Base-by-base conservation (phyloP, 305 asterid species). In the Lippia alba region DNA sequence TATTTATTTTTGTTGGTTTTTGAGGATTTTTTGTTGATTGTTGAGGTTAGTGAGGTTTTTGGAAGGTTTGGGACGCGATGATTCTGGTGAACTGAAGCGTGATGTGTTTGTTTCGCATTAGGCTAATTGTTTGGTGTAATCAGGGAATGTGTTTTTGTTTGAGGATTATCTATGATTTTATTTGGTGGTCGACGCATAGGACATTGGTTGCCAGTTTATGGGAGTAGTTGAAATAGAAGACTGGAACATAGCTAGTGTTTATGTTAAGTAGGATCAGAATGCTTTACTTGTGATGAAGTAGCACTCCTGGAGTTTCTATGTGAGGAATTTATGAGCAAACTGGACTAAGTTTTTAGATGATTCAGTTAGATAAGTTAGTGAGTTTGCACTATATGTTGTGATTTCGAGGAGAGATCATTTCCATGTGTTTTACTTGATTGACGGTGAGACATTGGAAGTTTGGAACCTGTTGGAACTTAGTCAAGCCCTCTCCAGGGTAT, bases 41-140 rank as follows among this genome's bases (percentile, higher is more conserved):
- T 51, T 51, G 44, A n/a, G 40, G 61, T 40, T 24, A 11, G 46
- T 59, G 64, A 51, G 62, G 67, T 56, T 69, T 56, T 69, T 8
- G 53, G 49, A 48, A 14, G 49, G 19, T 60, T 10, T 44, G 15
- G 40, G 55, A 7, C 12, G 34, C 12, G 51, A 50, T 67, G 60
- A 41, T 67, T 41, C 64, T 69, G 57, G 63, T 39, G 33, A 5
- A 45, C 19, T 61, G 60, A 19, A 17, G 33, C 12, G 9, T 24
- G 63, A 51, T 74, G 20, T 8, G 62, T 51, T 66, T 48, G 30
- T 55, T 39, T 24, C 45, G 59, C 53, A 45, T 61, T 41, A 32
- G 18, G 40, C 6, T 50, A 0, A 19, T 40, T 14, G 33, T 36
- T n/a, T 36, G 59, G 53, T 30, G 18, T 30, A 19, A 51, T 54